Evolutionary conservation across 2,329 filamentous ascomycete genomes (phyloP), one percentile per base, ranked within the genome.

Genomic region (Sporothrix variecibatus): DNA sequence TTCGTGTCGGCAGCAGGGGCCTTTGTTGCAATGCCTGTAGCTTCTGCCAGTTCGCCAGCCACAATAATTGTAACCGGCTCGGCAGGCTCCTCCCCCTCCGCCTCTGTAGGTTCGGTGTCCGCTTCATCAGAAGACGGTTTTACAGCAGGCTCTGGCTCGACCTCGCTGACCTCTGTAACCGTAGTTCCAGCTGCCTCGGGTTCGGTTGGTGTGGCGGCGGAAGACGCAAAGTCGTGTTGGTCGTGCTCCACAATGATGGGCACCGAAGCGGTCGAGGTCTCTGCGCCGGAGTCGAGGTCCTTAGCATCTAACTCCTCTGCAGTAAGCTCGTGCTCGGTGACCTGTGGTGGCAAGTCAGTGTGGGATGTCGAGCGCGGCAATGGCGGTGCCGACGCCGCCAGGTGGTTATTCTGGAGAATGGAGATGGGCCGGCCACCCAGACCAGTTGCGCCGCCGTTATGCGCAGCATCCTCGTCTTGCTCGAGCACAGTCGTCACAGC

Each of bases 401-500:
- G 8, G 58, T 40, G 23, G 70, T 46, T 65, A 43, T 51, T 64
- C 17, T 64, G 56, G 17, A 72, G 70, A 9, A 64, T 64, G 20
- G 58, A 72, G 17, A 53, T 28, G 17, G 70, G 70, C 26, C 70
- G 40, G 31, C 70, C 56, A 17, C 8, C 40, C 4, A 40, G 31
- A 28, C 17, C 26, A 20, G 20, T 28, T 8, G 46, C 40, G 9
- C 28, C 15, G 28, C 23, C 17, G 56, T 71, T 20, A 6, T 49
- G 43, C 4, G 43, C 43, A 6, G 43, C 31, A 26, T 97, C 94
- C 78, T 97, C 94, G 73, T 93, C 91, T 69, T 94, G 90, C 80
- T 97, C 94, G 49, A 94, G 87, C 17, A 97, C 94, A 0, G 94
- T 96, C 0, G 91, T 90, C 26, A 97, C 92, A 4, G 91, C 88